A percentile compares a stretch with the other conserved stretches of the same genome.
Evolutionary conservation across 73 alveolate species (phyloP).

Genomic region (Breviolum minutum): DNA sequence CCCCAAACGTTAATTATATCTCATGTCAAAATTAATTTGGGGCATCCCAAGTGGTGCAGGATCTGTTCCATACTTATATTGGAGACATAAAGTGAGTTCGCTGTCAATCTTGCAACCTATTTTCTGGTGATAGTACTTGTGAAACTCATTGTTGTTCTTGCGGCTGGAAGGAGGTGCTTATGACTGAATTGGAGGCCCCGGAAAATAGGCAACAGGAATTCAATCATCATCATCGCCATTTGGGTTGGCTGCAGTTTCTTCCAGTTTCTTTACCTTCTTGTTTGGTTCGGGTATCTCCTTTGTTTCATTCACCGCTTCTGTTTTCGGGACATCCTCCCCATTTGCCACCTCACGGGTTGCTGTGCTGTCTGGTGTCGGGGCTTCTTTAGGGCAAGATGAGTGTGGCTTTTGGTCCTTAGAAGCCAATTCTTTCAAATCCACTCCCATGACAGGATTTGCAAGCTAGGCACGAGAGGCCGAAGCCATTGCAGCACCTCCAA

Average conservation of each 20-base stretch:
- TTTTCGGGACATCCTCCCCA: background rate
- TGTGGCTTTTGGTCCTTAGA: background rate
- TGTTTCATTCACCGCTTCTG: background rate
- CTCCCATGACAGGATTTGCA: background rate
- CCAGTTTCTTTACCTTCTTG: background rate
- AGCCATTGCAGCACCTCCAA: conserved; percentile 9
- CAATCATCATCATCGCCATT: background rate
- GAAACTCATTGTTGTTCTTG: background rate
- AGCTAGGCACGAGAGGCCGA: background rate
- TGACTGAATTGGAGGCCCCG: background rate
- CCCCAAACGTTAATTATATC: background rate
- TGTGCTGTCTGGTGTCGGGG: background rate
- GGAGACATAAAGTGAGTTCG: too few relatives aligned
- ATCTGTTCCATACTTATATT: too few relatives aligned
- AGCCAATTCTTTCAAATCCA: background rate
- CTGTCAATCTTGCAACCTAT: conserved; percentile 35
- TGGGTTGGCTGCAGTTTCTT: background rate
- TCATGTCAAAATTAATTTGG: background rate
- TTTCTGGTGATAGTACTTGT: background rate
- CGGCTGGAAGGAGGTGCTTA: background rate
- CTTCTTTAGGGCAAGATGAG: background rate
- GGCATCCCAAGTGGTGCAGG: too few relatives aligned
- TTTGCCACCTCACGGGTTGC: background rate
- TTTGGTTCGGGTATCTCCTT: background rate
- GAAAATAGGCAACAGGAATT: background rate